These are phyloP conservation scores for Pterula multifida DNA, from an alignment of 1,284 basidiomycete species.

Conservation along the genomic window DNA sequence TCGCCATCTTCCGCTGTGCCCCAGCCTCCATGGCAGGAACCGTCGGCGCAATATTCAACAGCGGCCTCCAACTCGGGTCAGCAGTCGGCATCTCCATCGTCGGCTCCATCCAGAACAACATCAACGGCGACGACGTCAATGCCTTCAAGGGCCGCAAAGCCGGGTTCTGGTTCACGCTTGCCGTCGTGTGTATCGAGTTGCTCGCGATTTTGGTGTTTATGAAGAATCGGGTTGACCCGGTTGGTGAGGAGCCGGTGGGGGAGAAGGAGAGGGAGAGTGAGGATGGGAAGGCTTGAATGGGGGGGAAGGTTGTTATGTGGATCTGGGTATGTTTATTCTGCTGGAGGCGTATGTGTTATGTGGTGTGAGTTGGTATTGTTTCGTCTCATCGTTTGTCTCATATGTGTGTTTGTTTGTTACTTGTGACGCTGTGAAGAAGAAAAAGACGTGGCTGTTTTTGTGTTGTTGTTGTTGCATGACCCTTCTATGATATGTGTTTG, in stretches of 20 bases:
- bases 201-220: not conserved
- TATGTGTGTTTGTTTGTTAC: no score
- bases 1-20: constrained; percentile 36
- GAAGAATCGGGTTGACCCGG: not conserved
- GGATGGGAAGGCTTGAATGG: no score
- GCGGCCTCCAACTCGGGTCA: constrained; percentile 38
- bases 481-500: no score
- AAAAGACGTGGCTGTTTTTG: no score
- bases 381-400: no score
- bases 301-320: no score
- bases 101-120: constrained; percentile 1
- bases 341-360: no score
- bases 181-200: not conserved
- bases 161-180: constrained; percentile 2
- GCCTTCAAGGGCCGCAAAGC: not conserved
- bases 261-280: no score
- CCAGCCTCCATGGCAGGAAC: constrained; percentile 37
- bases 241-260: not conserved
- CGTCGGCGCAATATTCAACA: constrained; percentile 43
- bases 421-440: no score
- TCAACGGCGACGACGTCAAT: not conserved
- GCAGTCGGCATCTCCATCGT: constrained; percentile 33
- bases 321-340: no score
- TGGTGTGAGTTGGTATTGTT: no score
- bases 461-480: no score